Percentiles rank a stretch among this genome's conserved stretches.
Conservation (phyloP, 371 early-diverging fungal genomes). For the Mucor ambiguus region DNA sequence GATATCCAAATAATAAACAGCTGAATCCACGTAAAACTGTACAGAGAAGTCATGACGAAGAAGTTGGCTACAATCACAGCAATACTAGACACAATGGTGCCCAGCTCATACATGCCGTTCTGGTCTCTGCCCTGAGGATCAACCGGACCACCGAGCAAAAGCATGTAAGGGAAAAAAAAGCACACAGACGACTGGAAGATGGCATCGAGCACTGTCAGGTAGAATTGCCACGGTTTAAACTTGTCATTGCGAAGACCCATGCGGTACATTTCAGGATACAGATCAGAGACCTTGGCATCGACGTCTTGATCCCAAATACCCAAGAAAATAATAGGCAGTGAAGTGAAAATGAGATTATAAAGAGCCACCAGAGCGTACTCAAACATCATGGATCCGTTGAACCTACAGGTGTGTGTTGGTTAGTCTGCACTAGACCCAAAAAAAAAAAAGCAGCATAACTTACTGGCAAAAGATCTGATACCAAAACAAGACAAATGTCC, state of each 20-base stretch:
- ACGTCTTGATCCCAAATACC: constrained; percentile 95
- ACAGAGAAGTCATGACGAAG: constrained; percentile 75
- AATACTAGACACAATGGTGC: constrained; percentile 76
- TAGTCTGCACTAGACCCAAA: neutral
- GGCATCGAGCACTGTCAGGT: constrained; percentile 81
- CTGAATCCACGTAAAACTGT: constrained; percentile 79
- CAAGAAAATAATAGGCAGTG: constrained; percentile 68
- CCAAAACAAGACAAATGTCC: constrained; percentile 80
- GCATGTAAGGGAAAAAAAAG: constrained; percentile 71
- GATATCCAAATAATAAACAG: constrained; percentile 59
- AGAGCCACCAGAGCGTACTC: constrained; percentile 81
- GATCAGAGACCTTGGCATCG: constrained; percentile 65
- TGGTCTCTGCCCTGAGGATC: constrained; percentile 59
- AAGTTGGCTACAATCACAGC: constrained; percentile 81
- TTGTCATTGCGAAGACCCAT: constrained; percentile 84
- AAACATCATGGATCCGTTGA: constrained; percentile 59
- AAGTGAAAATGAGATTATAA: constrained; percentile 78
- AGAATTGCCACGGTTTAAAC: constrained; percentile 83
- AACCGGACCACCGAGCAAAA: constrained; percentile 48
- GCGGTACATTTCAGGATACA: constrained; percentile 86
- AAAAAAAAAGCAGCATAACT: constrained; percentile 21
- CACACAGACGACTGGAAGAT: constrained; percentile 88
- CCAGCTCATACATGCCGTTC: constrained; percentile 71
- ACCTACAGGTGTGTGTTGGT: constrained; percentile 19
- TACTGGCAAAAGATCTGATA: constrained; percentile 81